These are phyloP conservation scores for Pleurozium schreberi DNA, from an alignment of 225 moss, liverwort and hornwort genomes.

Conservation along the genomic window DNA sequence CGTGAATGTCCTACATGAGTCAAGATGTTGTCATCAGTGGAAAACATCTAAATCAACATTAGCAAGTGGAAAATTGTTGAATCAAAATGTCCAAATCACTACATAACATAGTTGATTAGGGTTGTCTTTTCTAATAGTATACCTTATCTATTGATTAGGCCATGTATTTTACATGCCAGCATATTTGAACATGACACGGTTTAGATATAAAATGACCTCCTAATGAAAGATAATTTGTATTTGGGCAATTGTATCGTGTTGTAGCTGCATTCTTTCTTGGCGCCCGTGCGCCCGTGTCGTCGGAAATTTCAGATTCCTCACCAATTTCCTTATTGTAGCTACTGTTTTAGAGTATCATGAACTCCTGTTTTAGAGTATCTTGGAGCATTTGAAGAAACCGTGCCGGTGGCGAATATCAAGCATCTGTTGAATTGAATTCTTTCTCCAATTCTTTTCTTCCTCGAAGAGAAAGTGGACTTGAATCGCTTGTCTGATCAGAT, in stretches of 20 bases:
- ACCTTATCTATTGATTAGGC: too few species aligned
- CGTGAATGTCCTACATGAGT: too few species aligned
- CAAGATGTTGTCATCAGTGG: too few species aligned
- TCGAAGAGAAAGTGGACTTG: not conserved
- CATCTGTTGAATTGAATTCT: not conserved
- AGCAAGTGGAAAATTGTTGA: too few species aligned
- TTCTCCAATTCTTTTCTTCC: not conserved
- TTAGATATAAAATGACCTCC: not conserved
- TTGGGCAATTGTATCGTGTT: not conserved
- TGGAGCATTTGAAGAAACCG: not conserved
- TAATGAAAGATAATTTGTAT: not conserved
- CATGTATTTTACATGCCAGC: fast-evolving
- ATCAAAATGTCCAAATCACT: too few species aligned
- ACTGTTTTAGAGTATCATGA: not conserved
- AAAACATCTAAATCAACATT: too few species aligned
- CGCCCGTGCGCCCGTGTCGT: not conserved
- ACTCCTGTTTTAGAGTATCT: not conserved
- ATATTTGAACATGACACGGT: too few species aligned
- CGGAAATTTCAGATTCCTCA: not conserved
- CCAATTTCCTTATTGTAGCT: not conserved
- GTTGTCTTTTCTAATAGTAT: too few species aligned
- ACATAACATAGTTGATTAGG: too few species aligned
- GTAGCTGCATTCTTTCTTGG: not conserved
- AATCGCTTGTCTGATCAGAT: not conserved
- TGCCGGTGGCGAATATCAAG: not conserved